Conservation (phyloP, 2,329 filamentous ascomycete genomes). For the Fusarium sp. region DNA sequence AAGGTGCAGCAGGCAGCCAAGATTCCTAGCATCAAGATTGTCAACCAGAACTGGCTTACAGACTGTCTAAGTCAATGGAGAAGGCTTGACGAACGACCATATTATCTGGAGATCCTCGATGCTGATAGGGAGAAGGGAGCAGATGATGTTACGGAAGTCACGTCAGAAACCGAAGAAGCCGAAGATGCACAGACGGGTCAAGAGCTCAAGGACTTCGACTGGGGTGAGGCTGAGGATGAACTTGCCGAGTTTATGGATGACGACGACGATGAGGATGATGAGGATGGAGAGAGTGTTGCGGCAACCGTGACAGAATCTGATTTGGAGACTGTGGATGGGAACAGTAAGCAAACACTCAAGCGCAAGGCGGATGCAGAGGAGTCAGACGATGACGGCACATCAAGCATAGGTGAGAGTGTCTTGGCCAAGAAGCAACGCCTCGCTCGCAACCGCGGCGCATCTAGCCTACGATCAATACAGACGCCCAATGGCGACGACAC, state of each 20-base stretch:
- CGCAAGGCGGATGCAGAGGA: conserved; percentile 53
- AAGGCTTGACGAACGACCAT: conserved; percentile 81
- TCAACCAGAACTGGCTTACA: conserved; percentile 89
- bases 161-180: conserved; percentile 48
- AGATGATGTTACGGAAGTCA: conserved; percentile 50
- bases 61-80: conserved; percentile 88
- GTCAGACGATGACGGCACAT: conserved; percentile 50
- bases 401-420: conserved; percentile 53
- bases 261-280: conserved; percentile 61
- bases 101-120: conserved; percentile 80
- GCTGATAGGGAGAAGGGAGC: conserved; percentile 66
- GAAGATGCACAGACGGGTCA: conserved; percentile 53
- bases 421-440: conserved; percentile 65
- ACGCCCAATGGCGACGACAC: conserved; percentile 56
- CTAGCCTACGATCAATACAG: conserved; percentile 60
- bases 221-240: conserved; percentile 76
- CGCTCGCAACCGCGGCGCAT: conserved; percentile 59
- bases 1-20: conserved; percentile 90
- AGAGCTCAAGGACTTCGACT: conserved; percentile 69
- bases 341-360: conserved; percentile 49
- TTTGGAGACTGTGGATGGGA: conserved; percentile 48
- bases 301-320: conserved; percentile 46
- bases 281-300: conserved; percentile 48
- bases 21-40: conserved; percentile 86
- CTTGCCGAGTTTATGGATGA: conserved; percentile 78